These are phyloP conservation scores for Cotoneaster glaucophyllus DNA, from an alignment of 306 rosid species.

Conservation along the genomic window DNA sequence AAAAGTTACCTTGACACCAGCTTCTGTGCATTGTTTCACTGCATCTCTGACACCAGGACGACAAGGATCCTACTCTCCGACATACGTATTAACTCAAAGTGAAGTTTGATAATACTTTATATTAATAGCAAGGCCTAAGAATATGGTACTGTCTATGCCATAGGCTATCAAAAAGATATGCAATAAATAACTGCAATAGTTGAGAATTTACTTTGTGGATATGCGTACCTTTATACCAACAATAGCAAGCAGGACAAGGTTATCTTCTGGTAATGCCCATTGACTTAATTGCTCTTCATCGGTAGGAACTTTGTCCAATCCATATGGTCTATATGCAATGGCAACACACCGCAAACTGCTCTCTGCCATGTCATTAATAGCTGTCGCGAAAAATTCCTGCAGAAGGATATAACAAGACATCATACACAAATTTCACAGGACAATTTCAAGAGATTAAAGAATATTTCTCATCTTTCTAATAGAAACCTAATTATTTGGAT, in stretches of 20 bases:
- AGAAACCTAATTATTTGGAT: not conserved
- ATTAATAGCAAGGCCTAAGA: not conserved
- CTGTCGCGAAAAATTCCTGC: constrained; percentile 54
- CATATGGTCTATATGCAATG: constrained; percentile 77
- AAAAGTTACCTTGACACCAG: constrained; percentile 85
- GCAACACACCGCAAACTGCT: constrained; percentile 92
- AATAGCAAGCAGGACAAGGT: constrained; percentile 81
- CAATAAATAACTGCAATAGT: not conserved
- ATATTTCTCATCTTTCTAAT: not conserved
- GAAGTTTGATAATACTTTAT: not conserved
- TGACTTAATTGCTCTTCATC: constrained; percentile 53
- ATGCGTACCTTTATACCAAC: constrained; percentile 81
- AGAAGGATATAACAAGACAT: constrained; percentile 6
- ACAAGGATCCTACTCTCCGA: constrained; percentile 72
- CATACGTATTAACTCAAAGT: not conserved
- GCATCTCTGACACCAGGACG: constrained; percentile 80
- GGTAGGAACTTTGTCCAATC: constrained; percentile 56
- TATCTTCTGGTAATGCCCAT: constrained; percentile 81
- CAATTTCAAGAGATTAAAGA: not conserved
- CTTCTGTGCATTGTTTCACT: constrained; percentile 57
- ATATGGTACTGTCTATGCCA: not conserved
- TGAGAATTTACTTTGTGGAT: not conserved
- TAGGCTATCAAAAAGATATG: not conserved
- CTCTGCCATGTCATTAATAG: constrained; percentile 83
- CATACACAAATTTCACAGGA: not conserved